Base-by-base conservation (phyloP, 202 grass and related monocot genomes). In the Setaria italica region DNA sequence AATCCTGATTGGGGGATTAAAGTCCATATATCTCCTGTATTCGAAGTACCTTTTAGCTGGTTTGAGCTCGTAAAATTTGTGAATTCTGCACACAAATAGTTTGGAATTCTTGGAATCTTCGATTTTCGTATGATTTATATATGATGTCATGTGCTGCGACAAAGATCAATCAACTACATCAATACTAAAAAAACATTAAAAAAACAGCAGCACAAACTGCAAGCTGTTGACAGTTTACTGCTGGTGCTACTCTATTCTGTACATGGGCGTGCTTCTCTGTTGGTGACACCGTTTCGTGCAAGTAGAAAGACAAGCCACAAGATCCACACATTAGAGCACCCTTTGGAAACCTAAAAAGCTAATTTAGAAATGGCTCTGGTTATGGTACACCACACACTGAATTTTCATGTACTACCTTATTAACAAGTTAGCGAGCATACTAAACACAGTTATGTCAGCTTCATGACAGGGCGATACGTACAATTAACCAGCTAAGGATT, bases 381-480 rank as follows among this genome's bases (percentile, higher is more conserved):
- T 41, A 74, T 77, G 57, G 56, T 5, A 33, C 4, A 15, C 70
- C 34, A 33, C 15, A 7, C 2, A 47, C 8, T 71, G 41, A 47
- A 81, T 67, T 25, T 57, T 46, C 51, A 46, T 55, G n/a, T 3
- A 42, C 60, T 46, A 42, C 43, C 43, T 46, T n/a, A 15, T n/a
- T 34, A 46, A 56, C 58, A 74, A 56, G 10, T 67, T 62, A 45
- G 2, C 32, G 39, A 10, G 57, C 37, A 47, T 65, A 74, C 29
- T 82, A 67, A 49, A 85, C 32, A 70, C 51, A 25, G 8, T 68
- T 76, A 42, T 81, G 78, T 82, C 70, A 68, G 39, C 48, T 55
- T 87, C 85, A 67, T 81, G 70, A 87, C 78, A 5, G 59, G 58
- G 39, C 16, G 66, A 67, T 39, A 82, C 70, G 29, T 87, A 47